phyloP scores from a whole-genome alignment of 2,329 filamentous ascomycete genomes.

The Verticillium klebahnii region DNA sequence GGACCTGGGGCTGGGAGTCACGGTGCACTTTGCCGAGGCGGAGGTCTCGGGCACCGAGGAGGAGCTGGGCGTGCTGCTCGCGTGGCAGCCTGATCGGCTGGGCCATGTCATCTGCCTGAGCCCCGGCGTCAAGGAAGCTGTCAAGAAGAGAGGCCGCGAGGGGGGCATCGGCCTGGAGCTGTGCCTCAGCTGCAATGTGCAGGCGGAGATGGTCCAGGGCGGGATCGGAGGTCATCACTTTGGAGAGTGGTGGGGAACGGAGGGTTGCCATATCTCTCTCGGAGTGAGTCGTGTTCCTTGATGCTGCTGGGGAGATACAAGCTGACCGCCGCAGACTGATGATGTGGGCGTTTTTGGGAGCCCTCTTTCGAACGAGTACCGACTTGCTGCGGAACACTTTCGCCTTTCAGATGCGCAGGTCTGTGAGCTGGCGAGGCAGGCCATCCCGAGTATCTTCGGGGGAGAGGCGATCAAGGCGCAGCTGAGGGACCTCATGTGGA shows the following conservation, averaged over 20 bases:
- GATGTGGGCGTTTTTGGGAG: slow-evolving; percentile 81
- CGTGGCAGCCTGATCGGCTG: slow-evolving; percentile 62
- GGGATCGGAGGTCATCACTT: slow-evolving; percentile 71
- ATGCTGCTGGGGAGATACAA: background rate
- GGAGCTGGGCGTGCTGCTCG: slow-evolving; percentile 62
- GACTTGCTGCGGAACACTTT: slow-evolving; percentile 68
- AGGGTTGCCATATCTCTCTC: slow-evolving; percentile 57
- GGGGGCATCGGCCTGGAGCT: slow-evolving; percentile 64
- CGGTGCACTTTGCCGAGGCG: slow-evolving; percentile 75
- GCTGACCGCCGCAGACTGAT: slow-evolving; percentile 56
- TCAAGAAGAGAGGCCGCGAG: slow-evolving; percentile 24
- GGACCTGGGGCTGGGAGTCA: slow-evolving; percentile 53
- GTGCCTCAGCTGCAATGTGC: slow-evolving; percentile 77
- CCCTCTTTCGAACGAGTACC: slow-evolving; percentile 71
- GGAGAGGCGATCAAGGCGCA: slow-evolving; percentile 56
- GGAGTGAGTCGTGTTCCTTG: slow-evolving; percentile 50
- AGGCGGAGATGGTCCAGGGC: slow-evolving; percentile 66
- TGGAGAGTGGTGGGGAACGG: slow-evolving; percentile 61
- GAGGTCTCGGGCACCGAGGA: slow-evolving; percentile 47
- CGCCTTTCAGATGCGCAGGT: slow-evolving; percentile 41
- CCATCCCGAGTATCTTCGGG: slow-evolving; percentile 63
- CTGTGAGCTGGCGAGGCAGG: slow-evolving; percentile 53
- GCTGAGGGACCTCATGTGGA: slow-evolving; percentile 47
- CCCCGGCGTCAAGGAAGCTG: slow-evolving; percentile 43
- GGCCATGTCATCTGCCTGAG: slow-evolving; percentile 77